phyloP scores from a whole-genome alignment of 2,329 filamentous ascomycete species.

The Parastagonospora nodorum region DNA sequence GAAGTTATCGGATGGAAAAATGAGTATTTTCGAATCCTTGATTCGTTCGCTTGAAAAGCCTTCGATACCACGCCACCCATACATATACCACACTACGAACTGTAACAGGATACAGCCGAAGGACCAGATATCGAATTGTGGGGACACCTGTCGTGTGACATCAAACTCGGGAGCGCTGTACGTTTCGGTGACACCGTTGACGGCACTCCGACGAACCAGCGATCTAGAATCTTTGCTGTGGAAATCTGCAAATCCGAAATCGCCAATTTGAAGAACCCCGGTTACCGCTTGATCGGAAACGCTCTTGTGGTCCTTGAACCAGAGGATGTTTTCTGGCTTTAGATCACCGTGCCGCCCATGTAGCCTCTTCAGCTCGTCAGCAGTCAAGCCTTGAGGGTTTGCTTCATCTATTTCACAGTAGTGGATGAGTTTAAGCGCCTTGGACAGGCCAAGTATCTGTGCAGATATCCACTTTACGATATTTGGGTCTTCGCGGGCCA shows the following conservation, averaged over 20 bases:
- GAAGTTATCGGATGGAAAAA: not conserved
- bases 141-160: constrained; percentile 32
- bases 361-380: not conserved
- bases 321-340: constrained; percentile 17
- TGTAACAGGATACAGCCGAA: constrained; percentile 37
- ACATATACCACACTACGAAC: constrained; percentile 33
- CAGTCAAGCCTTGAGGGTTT: not conserved
- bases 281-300: not conserved
- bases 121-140: constrained; percentile 44
- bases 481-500: not conserved
- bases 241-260: constrained; percentile 42
- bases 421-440: constrained; percentile 9
- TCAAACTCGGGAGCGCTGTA: constrained; percentile 51
- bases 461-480: constrained; percentile 6
- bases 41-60: constrained; percentile 6
- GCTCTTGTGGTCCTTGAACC: constrained; percentile 2
- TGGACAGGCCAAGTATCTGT: constrained; percentile 6
- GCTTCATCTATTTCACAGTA: constrained; percentile 1
- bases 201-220: constrained; percentile 8
- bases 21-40: not conserved
- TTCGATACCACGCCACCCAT: constrained; percentile 9
- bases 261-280: constrained; percentile 32
- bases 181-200: constrained; percentile 25
- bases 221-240: constrained; percentile 38
- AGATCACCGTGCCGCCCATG: constrained; percentile 16